These are phyloP conservation scores for Yarrowia osloensis DNA, from an alignment of 805 yeast genomes.

Conservation along the genomic window DNA sequence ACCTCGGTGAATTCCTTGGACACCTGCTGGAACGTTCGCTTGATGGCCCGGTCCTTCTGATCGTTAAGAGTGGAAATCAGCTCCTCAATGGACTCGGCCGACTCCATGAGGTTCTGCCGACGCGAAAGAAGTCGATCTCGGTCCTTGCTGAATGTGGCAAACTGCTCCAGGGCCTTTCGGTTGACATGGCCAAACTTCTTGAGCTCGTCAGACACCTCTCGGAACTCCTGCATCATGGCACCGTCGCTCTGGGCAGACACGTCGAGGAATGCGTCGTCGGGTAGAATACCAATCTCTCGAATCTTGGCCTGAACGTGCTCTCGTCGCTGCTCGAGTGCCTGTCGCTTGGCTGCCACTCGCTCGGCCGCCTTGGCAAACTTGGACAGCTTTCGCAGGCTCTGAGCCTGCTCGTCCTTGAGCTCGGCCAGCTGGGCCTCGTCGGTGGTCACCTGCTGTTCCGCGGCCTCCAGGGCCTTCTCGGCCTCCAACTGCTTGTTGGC, in stretches of 20 bases:
- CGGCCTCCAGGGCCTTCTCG: not conserved
- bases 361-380: constrained; percentile 65
- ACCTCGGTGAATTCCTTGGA: constrained; percentile 70
- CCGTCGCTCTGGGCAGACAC: constrained; percentile 38
- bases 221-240: constrained; percentile 53
- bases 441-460: constrained; percentile 32
- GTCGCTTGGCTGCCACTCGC: constrained; percentile 61
- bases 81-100: constrained; percentile 70
- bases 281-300: constrained; percentile 82
- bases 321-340: constrained; percentile 59
- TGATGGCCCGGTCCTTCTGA: constrained; percentile 82
- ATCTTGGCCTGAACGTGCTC: constrained; percentile 73
- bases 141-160: constrained; percentile 68
- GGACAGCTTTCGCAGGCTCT: constrained; percentile 58
- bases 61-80: constrained; percentile 68
- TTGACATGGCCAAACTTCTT: constrained; percentile 75
- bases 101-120: constrained; percentile 65
- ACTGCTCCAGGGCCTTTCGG: constrained; percentile 87
- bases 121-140: constrained; percentile 65
- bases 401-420: constrained; percentile 59
- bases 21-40: constrained; percentile 73
- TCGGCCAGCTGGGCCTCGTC: constrained; percentile 49
- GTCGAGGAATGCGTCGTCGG: constrained; percentile 73
- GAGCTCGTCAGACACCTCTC: constrained; percentile 57
- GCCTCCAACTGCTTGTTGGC: constrained; percentile 33